These are phyloP conservation scores for Gynochthodes officinalis DNA, from an alignment of 257 asterid genomes.

Conservation along the genomic window DNA sequence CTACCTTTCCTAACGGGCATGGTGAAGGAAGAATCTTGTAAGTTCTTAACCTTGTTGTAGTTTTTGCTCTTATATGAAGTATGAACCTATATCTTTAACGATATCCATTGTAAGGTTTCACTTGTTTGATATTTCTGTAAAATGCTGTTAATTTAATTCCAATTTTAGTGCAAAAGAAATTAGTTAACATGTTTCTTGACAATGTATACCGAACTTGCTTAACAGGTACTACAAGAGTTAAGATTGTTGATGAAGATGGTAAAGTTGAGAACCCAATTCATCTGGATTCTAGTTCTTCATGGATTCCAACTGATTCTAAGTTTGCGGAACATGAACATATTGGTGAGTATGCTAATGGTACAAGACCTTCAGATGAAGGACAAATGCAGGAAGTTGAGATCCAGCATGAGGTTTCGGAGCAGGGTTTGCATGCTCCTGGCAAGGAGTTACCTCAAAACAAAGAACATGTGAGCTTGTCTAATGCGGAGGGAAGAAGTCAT, in stretches of 20 bases:
- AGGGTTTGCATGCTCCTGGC: conserved; percentile 18
- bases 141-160: background rate
- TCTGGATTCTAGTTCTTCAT: conserved; percentile 20
- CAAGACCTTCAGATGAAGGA: conserved; percentile 13
- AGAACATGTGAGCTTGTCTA: background rate
- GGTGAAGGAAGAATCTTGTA: conserved; percentile 47
- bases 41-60: conserved; percentile 14
- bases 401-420: conserved; percentile 14
- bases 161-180: background rate
- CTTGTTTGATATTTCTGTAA: background rate
- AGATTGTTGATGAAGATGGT: conserved; percentile 29
- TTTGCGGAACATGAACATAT: conserved; percentile 11
- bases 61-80: background rate
- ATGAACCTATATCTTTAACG: background rate
- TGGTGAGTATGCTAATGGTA: conserved; percentile 17
- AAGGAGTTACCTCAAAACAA: conserved; percentile 15
- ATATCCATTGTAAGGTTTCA: background rate
- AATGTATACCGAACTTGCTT: background rate
- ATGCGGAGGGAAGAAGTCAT: conserved; percentile 14
- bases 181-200: background rate
- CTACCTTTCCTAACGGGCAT: conserved; percentile 62
- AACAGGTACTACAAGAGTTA: conserved; percentile 45
- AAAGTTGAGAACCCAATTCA: conserved; percentile 21
- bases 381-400: conserved; percentile 6
- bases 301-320: conserved; percentile 15